These are phyloP conservation scores for Penicillium italicum DNA, from an alignment of 2,329 filamentous ascomycete genomes.

Conservation along the genomic window DNA sequence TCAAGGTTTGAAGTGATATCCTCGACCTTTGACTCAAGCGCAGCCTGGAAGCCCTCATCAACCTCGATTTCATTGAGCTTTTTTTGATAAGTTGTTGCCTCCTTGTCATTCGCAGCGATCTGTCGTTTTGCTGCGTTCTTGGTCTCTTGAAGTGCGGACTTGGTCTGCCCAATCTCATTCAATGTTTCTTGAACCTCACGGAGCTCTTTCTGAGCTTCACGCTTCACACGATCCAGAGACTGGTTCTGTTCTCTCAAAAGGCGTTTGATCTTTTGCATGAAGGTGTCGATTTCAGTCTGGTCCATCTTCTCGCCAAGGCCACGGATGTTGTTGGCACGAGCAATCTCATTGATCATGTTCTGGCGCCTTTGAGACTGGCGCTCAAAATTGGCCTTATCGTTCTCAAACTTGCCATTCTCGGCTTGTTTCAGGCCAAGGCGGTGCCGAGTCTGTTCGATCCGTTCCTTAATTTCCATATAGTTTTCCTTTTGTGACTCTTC, in stretches of 20 bases:
- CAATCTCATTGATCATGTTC: constrained; percentile 72
- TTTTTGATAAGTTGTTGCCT: constrained; percentile 62
- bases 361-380: constrained; percentile 69
- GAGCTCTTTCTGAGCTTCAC: constrained; percentile 69
- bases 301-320: constrained; percentile 78
- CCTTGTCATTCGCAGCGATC: constrained; percentile 69
- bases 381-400: constrained; percentile 83
- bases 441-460: constrained; percentile 48
- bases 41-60: constrained; percentile 79
- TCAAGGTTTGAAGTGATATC: constrained; percentile 64
- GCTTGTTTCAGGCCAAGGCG: constrained; percentile 41
- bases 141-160: constrained; percentile 67
- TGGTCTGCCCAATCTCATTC: constrained; percentile 69
- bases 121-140: constrained; percentile 71
- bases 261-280: constrained; percentile 73
- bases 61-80: constrained; percentile 70
- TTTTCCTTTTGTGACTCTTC: constrained; percentile 60
- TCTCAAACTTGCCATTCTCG: constrained; percentile 68
- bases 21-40: constrained; percentile 69
- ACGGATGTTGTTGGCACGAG: constrained; percentile 71
- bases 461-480: constrained; percentile 61
- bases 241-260: constrained; percentile 73
- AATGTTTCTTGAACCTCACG: constrained; percentile 69
- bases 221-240: constrained; percentile 69
- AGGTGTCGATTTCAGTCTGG: constrained; percentile 68